Base-by-base conservation (phyloP, 2,329 filamentous ascomycete species). In the Penicillium frequentans region DNA sequence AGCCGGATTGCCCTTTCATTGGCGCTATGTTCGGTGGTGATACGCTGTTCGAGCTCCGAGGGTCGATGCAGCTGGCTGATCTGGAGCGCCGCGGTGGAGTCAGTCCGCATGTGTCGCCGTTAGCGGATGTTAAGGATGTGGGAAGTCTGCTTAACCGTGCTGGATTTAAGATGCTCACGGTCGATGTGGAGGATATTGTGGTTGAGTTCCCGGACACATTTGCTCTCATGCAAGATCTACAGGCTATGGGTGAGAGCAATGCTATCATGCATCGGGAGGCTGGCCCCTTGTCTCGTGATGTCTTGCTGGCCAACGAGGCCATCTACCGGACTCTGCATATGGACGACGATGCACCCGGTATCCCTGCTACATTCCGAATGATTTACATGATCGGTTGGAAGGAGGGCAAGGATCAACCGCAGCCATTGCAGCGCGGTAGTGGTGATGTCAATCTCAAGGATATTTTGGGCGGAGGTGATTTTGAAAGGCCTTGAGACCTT, bases 361-460 rank as follows among this genome's bases (percentile, higher is more conserved):
- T 95, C 60, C 95, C 95, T 1, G 95, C 95, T 1, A 99, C 95
- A 0, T 99, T 97, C 71, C 84, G 95, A 65, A 83, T 96, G 66
- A 97, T 99, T 60, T 96, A 95, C 75, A 97, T 98, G 93, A 99
- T 99, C 75, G 95, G 95, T 0, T 99, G 95, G 95, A 96, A 93
- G 72, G 90, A 93, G 64, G 88, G 90, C 2, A 83, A 84, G 29
- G 85, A 87, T 52, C 93, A 98, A 76, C 82, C 88, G 2, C 82
- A 93, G 75, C 93, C 95, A 5, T 77, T 98, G 56, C 77, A 88
- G 63, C 85, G 95, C 64, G 95, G 95, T 0, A 96, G 89, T 62
- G 95, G 91, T 10, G 82, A 96, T 70, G 79, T 96, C 43, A 96
- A 90, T 74, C 82, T 99, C 61, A 96, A 95, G 74, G 93, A 98